phyloP scores from a whole-genome alignment of 371 early-diverging fungal genomes.

The Mucor mucedo region DNA sequence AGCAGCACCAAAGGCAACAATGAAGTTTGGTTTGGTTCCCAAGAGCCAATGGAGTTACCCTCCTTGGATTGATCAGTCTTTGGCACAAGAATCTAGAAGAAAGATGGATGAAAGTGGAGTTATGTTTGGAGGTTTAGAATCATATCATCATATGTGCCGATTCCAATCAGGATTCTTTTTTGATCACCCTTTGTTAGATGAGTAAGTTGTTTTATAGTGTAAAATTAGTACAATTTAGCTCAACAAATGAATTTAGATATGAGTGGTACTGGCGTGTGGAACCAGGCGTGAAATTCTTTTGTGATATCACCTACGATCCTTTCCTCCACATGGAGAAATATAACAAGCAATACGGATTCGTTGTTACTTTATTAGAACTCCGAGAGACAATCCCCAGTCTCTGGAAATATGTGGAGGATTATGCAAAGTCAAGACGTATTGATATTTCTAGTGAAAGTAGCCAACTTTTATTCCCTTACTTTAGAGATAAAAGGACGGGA shows the following conservation, averaged over 20 bases:
- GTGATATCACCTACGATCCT: slow-evolving; percentile 86
- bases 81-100: slow-evolving; percentile 50
- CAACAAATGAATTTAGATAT: slow-evolving; percentile 47
- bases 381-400: slow-evolving; percentile 78
- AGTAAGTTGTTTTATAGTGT: slow-evolving; percentile 49
- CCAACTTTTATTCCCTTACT: slow-evolving; percentile 42
- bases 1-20: slow-evolving; percentile 57
- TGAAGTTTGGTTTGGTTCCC: slow-evolving; percentile 76
- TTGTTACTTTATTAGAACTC: slow-evolving; percentile 75
- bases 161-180: slow-evolving; percentile 93
- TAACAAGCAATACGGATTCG: slow-evolving; percentile 80
- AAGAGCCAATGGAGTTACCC: slow-evolving; percentile 79
- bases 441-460: slow-evolving; percentile 43
- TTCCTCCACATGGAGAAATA: slow-evolving; percentile 79
- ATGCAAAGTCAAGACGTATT: slow-evolving; percentile 54
- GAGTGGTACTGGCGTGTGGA: slow-evolving; percentile 94
- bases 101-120: slow-evolving; percentile 44
- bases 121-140: slow-evolving; percentile 46
- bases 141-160: slow-evolving; percentile 72
- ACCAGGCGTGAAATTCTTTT: slow-evolving; percentile 81
- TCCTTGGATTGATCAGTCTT: slow-evolving; percentile 55
- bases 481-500: slow-evolving; percentile 45
- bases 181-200: slow-evolving; percentile 74
- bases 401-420: slow-evolving; percentile 64
- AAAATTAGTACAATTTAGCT: background rate